phyloP scores from a whole-genome alignment of 306 rosid species.

The Prunus padus region DNA sequence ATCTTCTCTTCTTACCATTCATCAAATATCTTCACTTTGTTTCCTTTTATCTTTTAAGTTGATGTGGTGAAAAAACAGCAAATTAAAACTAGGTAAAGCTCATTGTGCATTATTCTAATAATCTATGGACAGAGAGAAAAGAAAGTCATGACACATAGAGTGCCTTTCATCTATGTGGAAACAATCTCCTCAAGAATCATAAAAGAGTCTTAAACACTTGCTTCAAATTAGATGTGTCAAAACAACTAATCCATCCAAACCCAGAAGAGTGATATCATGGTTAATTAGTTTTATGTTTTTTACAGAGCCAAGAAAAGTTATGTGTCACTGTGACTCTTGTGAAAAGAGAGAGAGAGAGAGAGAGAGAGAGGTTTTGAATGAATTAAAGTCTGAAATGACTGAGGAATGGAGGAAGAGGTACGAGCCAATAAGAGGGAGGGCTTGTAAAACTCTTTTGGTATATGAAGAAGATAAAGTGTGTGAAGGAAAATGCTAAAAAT shows the following conservation, averaged over 20 bases:
- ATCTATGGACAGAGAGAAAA: not conserved
- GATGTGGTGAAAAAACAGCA: not conserved
- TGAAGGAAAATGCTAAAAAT: not conserved
- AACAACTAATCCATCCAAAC: not conserved
- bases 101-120: not conserved
- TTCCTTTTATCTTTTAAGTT: not conserved
- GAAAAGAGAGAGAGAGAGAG: not conserved
- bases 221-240: not conserved
- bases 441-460: too few relatives aligned
- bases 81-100: not conserved
- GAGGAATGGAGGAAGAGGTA: not conserved
- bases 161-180: not conserved
- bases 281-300: not conserved
- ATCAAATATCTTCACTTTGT: not conserved
- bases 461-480: slow-evolving; percentile 13
- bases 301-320: not conserved
- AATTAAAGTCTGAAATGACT: slow-evolving; percentile 17
- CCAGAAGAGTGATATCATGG: not conserved
- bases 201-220: not conserved
- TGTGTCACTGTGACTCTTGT: not conserved
- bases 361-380: not conserved
- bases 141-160: not conserved
- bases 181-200: not conserved
- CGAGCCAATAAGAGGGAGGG: too few relatives aligned
- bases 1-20: not conserved